Percentiles rank a stretch among this genome's conserved stretches.
phyloP scores from a whole-genome alignment of 2,329 filamentous ascomycete species.

The Pleomassaria siparia region DNA sequence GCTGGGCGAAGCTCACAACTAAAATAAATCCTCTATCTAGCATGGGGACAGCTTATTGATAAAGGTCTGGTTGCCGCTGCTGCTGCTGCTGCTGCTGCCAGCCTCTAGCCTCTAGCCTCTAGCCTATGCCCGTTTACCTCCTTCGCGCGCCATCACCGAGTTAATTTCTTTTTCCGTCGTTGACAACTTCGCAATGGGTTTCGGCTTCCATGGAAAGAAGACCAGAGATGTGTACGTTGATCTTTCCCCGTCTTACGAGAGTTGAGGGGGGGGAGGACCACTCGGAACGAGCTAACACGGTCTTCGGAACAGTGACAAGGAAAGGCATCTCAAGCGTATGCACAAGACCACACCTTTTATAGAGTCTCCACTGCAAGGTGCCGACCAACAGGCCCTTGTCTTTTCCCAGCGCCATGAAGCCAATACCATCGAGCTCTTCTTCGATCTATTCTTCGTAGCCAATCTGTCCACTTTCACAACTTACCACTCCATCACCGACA shows the following conservation, averaged over 20 bases:
- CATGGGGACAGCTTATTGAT: no score
- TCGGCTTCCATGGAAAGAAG: conserved; percentile 32
- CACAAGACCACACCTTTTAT: conserved; percentile 39
- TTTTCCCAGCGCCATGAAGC: conserved; percentile 44
- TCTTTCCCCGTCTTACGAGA: not conserved
- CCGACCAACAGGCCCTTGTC: conserved; percentile 38
- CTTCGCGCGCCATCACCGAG: not conserved
- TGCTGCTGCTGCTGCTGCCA: no score
- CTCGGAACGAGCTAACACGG: conserved; percentile 1
- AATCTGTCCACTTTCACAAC: conserved; percentile 44
- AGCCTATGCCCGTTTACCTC: no score
- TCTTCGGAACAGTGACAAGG: conserved; percentile 29
- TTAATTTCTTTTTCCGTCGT: not conserved
- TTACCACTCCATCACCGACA: conserved; percentile 42
- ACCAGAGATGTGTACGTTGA: conserved; percentile 29
- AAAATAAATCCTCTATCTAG: no score
- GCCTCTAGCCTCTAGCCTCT: no score
- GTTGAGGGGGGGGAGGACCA: not conserved
- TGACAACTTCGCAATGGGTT: conserved; percentile 25
- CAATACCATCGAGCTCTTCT: conserved; percentile 43
- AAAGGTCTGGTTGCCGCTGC: no score
- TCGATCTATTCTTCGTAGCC: conserved; percentile 38
- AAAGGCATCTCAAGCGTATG: conserved; percentile 38
- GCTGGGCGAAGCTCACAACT: no score
- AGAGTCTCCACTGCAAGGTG: conserved; percentile 39